These are phyloP conservation scores for Gracilaria gracilis DNA, from an alignment of 23 red algal species.

Conservation along the genomic window DNA sequence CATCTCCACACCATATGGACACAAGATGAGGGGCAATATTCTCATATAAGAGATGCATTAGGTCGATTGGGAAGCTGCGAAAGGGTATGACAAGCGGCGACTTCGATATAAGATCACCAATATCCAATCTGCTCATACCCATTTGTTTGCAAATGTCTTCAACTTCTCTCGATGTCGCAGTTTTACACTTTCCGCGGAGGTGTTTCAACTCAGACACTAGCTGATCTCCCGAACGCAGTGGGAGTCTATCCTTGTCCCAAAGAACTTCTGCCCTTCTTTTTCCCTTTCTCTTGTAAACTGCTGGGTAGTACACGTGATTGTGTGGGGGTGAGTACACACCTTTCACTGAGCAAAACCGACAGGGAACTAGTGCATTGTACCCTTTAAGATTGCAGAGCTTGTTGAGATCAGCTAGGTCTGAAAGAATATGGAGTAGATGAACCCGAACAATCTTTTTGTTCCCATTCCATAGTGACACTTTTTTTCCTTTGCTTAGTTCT, in stretches of 20 bases:
- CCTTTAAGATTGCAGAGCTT: not conserved
- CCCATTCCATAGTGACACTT: not conserved
- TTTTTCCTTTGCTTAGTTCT: not conserved
- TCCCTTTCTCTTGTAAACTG: not conserved
- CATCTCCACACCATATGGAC: not conserved
- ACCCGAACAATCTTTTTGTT: not conserved
- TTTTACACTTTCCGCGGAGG: not conserved
- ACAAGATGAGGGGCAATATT: conserved; percentile 25
- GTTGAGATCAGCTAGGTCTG: not conserved
- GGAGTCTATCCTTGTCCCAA: not conserved
- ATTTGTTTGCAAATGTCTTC: not conserved
- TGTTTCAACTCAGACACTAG: not conserved
- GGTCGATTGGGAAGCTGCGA: conserved; percentile 5
- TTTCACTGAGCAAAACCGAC: not conserved
- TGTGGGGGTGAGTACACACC: not conserved
- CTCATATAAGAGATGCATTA: conserved; percentile 29
- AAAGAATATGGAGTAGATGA: not conserved
- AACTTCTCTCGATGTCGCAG: not conserved
- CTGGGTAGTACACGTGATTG: conserved; percentile 8
- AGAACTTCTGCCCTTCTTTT: not conserved
- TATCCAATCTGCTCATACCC: not conserved
- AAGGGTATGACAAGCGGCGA: not conserved
- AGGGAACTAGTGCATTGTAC: conserved; percentile 21
- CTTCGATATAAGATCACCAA: not conserved
- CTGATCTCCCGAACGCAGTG: not conserved